These are phyloP conservation scores for Phytophthora boehmeriae DNA, from an alignment of 352 stramenopile species.

Conservation along the genomic window DNA sequence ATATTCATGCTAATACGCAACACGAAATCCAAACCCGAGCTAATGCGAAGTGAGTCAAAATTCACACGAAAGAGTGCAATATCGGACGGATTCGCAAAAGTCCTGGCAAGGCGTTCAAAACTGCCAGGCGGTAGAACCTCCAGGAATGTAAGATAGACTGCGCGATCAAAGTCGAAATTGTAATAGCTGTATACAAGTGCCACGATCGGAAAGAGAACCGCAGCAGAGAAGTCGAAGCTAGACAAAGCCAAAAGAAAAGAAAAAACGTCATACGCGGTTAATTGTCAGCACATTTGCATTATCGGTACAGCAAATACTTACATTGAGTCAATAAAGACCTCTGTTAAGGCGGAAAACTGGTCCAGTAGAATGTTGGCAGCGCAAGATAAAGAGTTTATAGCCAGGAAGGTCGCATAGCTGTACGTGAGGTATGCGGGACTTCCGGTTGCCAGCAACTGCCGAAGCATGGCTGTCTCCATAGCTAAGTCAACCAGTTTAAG, in stretches of 20 bases:
- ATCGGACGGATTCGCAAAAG: constrained; percentile 23
- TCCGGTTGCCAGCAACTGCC: constrained; percentile 13
- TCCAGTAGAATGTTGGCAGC: constrained; percentile 21
- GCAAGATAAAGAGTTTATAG: constrained; percentile 23
- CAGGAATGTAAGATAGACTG: constrained; percentile 23
- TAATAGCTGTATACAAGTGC: constrained; percentile 31
- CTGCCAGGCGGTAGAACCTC: constrained; percentile 21
- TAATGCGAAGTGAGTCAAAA: constrained; percentile 42
- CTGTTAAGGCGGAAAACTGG: constrained; percentile 23
- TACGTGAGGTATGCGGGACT: constrained; percentile 9
- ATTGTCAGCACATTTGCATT: neutral
- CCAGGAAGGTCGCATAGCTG: constrained; percentile 16
- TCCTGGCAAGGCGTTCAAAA: constrained; percentile 33
- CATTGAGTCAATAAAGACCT: constrained; percentile 35
- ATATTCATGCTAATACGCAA: constrained; percentile 36
- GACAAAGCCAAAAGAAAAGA: neutral
- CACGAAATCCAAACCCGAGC: constrained; percentile 21
- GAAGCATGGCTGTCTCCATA: constrained; percentile 18
- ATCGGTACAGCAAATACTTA: constrained; percentile 7
- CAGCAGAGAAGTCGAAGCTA: constrained; percentile 37
- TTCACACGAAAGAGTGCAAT: constrained; percentile 33
- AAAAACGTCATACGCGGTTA: neutral
- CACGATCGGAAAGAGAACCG: constrained; percentile 29
- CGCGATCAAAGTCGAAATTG: constrained; percentile 33
- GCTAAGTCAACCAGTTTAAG: constrained; percentile 24